A percentile compares a stretch with the other conserved stretches of the same genome.
Evolutionary conservation across 345 rosid species (phyloP).

Genomic region (Lumnitzera littorea): DNA sequence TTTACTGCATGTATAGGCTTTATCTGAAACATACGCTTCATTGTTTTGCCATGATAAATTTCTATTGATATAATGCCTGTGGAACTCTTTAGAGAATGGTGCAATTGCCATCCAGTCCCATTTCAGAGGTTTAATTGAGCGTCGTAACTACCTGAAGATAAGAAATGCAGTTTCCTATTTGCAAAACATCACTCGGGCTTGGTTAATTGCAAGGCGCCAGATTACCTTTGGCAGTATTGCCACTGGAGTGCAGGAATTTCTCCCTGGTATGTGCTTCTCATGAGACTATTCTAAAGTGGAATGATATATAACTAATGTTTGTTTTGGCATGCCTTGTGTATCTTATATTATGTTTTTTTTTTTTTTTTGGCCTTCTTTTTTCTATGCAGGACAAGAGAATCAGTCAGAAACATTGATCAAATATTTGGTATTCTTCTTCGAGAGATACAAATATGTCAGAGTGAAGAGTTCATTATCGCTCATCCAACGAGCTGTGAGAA

Average conservation of each 20-base stretch:
- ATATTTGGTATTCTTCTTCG: constrained; percentile 33
- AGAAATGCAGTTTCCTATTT: constrained; percentile 33
- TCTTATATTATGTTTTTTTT: constrained; percentile 8
- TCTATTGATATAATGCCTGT: not conserved
- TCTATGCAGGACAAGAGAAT: constrained; percentile 27
- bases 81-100: constrained; percentile 42
- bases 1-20: not conserved
- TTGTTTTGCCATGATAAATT: not conserved
- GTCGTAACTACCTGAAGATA: constrained; percentile 36
- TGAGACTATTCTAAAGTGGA: not conserved
- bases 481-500: constrained; percentile 60
- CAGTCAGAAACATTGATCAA: constrained; percentile 22
- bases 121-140: constrained; percentile 38
- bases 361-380: not conserved
- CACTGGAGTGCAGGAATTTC: constrained; percentile 14
- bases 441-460: constrained; percentile 42
- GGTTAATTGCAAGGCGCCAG: constrained; percentile 47
- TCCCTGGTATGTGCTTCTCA: constrained; percentile 24
- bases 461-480: constrained; percentile 31
- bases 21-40: not conserved
- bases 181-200: constrained; percentile 46
- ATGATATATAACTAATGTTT: not conserved
- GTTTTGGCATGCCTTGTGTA: not conserved
- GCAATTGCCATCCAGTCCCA: constrained; percentile 59
- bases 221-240: constrained; percentile 12